phyloP scores from a whole-genome alignment of 73 alveolate species.

The Paramecium sexaurelia region DNA sequence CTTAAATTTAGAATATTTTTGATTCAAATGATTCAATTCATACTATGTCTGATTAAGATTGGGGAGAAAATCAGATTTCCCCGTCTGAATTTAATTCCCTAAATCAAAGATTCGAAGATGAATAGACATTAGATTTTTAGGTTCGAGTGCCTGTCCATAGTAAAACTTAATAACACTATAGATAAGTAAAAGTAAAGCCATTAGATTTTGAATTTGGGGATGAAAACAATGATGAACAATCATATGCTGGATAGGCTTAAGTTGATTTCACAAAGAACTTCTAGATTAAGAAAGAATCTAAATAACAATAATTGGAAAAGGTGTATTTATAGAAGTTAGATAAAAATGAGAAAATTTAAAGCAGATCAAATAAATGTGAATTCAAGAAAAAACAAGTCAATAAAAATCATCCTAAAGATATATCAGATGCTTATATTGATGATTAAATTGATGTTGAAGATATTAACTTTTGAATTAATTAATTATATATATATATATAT shows the following conservation, averaged over 20 bases:
- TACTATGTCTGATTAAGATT: slow-evolving; percentile 22
- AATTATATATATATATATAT: background rate
- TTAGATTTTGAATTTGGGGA: background rate
- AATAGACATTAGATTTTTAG: background rate
- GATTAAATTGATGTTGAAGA: slow-evolving; percentile 40
- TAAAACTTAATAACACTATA: background rate
- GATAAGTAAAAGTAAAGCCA: background rate
- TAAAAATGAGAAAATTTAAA: background rate
- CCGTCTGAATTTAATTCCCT: background rate
- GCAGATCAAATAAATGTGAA: background rate
- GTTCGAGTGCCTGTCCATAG: background rate
- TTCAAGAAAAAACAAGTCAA: background rate
- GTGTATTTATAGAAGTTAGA: background rate
- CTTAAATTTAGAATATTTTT: background rate
- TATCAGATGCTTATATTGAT: slow-evolving; percentile 34
- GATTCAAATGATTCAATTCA: slow-evolving; percentile 48
- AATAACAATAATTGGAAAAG: background rate
- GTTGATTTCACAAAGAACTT: background rate
- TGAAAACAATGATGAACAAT: background rate
- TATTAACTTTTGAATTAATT: slow-evolving; percentile 9
- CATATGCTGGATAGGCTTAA: background rate
- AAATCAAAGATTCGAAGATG: slow-evolving; percentile 12
- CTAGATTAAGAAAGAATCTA: background rate
- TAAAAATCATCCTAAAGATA: slow-evolving; percentile 12
- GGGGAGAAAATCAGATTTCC: background rate